Base-by-base conservation (phyloP, 164 flowering plant species). In the Kalanchoe fedtschenkoi region DNA sequence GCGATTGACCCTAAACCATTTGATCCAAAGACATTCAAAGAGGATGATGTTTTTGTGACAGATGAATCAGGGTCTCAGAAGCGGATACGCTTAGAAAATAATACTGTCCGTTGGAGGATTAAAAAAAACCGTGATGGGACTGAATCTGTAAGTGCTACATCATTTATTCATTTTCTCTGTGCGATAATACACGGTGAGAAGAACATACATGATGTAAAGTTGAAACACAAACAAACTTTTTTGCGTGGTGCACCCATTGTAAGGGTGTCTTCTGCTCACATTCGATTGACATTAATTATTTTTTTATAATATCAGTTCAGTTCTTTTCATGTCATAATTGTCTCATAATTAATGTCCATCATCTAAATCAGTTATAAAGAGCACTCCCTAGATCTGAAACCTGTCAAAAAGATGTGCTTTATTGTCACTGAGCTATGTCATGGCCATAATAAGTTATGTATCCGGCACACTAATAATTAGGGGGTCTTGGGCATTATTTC, bases 1-100 rank as follows among this genome's bases (percentile, higher is more conserved):
- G 97, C 97, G 61, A 77, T 95, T 66, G 99, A 95, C 43, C 89
- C 95, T 32, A 95, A 88, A 60, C 97, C 96, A 47, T 95, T 91
- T 81, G 97, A 95, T 78, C 95, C 96, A 7, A 84, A 89, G 78
- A 84, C 95, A 16, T 95, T 75, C 66, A 84, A 81, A 46, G 98
- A 95, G 70, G 97, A 95, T 77, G 97, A 91, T 67, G 78, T 70
- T 44, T 83, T 87, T 78, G 95, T 83, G 68, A 87, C 96, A 14
- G 99, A 95, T 76, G 99, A 91, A 75, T 88, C 96, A 77, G 99
- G 99, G 62, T 60, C 88, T 24, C 84, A 78, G 66, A 91, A 87
- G 69, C 89, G 95, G 17, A 88, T 95, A 62, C 95, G 99, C 60
- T 74, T 91, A 72, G 97, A 88, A 55, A 89, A 91, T 71, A 95